phyloP scores from a whole-genome alignment of 768 basidiomycete species.

The Hygrocybe coccinea region DNA sequence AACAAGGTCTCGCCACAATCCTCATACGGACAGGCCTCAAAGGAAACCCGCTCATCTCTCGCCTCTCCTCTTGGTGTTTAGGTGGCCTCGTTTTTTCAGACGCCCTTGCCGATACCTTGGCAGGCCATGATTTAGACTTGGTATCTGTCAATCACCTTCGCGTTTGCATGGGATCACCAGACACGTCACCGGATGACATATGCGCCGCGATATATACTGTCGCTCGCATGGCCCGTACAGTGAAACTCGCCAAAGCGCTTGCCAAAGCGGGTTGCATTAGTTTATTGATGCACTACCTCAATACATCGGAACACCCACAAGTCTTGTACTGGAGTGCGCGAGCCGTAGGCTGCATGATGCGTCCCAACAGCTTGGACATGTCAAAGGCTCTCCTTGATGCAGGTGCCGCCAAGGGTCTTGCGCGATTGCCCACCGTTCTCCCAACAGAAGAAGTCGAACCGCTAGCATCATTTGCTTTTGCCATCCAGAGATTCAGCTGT shows the following conservation, averaged over 20 bases:
- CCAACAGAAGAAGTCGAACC: conserved; percentile 22
- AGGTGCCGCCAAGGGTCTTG: conserved; percentile 22
- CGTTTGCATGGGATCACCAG: conserved; percentile 8
- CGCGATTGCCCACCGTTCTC: conserved; percentile 23
- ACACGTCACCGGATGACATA: conserved; percentile 16
- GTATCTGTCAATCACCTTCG: conserved; percentile 19
- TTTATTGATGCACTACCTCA: conserved; percentile 16
- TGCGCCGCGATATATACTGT: conserved; percentile 20
- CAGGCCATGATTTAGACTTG: conserved; percentile 12
- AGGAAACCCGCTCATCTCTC: conserved; percentile 13
- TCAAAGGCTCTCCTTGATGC: conserved; percentile 22
- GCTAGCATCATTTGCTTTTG: conserved; percentile 23
- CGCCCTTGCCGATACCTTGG: conserved; percentile 19
- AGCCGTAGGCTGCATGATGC: conserved; percentile 25
- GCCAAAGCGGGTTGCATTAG: conserved; percentile 19
- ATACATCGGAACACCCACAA: conserved; percentile 15
- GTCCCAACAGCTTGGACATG: conserved; percentile 25
- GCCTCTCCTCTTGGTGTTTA: conserved; percentile 22
- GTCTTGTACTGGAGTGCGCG: conserved; percentile 21
- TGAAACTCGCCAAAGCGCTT: conserved; percentile 23
- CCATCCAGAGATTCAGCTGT: conserved; percentile 23
- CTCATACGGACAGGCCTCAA: conserved; percentile 19
- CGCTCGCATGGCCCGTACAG: conserved; percentile 23
- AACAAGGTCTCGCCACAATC: conserved; percentile 14
- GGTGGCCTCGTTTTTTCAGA: conserved; percentile 20